phyloP scores from a whole-genome alignment of 139 green algal genomes.

The Trebouxia sp. region DNA sequence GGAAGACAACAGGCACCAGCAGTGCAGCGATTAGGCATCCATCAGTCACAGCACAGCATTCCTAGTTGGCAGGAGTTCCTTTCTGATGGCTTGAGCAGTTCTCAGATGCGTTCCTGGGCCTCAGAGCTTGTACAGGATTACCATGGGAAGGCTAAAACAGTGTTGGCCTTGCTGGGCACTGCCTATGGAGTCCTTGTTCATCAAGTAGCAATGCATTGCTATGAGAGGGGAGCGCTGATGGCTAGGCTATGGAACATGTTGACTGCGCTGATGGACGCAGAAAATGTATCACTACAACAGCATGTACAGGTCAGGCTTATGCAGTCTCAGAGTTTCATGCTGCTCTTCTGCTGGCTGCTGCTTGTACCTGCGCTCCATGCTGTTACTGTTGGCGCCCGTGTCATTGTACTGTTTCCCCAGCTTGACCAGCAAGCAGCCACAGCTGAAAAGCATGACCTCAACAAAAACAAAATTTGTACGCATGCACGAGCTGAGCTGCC shows the following conservation, averaged over 20 bases:
- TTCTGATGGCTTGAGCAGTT: not conserved
- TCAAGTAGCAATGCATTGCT: slow-evolving; percentile 24
- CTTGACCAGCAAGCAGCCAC: no score
- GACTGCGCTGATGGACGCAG: slow-evolving; percentile 19
- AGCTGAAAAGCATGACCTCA: no score
- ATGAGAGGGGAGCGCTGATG: slow-evolving; percentile 14
- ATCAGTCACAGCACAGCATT: not conserved
- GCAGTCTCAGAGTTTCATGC: not conserved
- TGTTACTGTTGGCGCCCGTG: no score
- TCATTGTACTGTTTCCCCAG: no score
- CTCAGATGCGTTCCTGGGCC: not conserved
- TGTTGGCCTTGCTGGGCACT: not conserved
- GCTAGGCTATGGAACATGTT: slow-evolving; percentile 7
- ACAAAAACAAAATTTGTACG: no score
- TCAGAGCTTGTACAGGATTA: not conserved
- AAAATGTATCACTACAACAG: not conserved
- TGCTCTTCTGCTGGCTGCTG: no score
- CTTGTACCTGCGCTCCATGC: no score
- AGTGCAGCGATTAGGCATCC: no score
- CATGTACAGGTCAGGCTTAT: not conserved
- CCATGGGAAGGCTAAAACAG: not conserved
- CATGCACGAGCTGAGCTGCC: no score
- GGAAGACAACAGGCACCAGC: no score
- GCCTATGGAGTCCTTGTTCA: not conserved
- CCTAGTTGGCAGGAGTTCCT: not conserved